These are phyloP conservation scores for Patellifolia procumbens DNA, from an alignment of 179 eudicot species.

Conservation along the genomic window DNA sequence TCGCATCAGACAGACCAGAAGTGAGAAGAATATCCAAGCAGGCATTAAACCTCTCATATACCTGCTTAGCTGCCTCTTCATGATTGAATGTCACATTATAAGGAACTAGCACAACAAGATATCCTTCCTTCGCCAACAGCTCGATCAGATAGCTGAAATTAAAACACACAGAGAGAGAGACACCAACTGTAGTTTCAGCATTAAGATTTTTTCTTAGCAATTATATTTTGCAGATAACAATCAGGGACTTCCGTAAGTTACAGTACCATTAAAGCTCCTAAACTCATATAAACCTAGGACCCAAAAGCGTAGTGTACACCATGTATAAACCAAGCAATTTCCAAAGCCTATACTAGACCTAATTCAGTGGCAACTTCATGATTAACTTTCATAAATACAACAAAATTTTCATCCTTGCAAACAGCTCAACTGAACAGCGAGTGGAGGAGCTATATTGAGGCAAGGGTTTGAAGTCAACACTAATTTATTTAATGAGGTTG, in stretches of 20 bases:
- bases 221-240: not conserved
- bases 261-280: not conserved
- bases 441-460: too few relatives aligned
- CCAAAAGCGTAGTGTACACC: not conserved
- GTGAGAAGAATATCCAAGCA: conserved; percentile 62
- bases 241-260: not conserved
- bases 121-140: conserved; percentile 78
- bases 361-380: not conserved
- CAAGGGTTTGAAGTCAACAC: too few relatives aligned
- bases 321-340: not conserved
- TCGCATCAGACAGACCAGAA: conserved; percentile 63
- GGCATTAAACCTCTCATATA: conserved; percentile 67
- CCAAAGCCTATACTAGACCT: not conserved
- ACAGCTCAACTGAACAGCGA: not conserved
- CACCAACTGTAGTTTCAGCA: too few relatives aligned
- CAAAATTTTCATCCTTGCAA: not conserved
- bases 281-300: not conserved
- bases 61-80: conserved; percentile 63
- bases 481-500: too few relatives aligned
- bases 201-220: too few relatives aligned
- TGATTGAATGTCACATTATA: conserved; percentile 96
- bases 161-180: conserved; percentile 20
- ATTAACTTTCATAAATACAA: not conserved
- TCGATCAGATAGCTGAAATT: conserved; percentile 70
- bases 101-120: conserved; percentile 77